Conservation (phyloP, 768 basidiomycete species). For the Podaxis pistillaris region DNA sequence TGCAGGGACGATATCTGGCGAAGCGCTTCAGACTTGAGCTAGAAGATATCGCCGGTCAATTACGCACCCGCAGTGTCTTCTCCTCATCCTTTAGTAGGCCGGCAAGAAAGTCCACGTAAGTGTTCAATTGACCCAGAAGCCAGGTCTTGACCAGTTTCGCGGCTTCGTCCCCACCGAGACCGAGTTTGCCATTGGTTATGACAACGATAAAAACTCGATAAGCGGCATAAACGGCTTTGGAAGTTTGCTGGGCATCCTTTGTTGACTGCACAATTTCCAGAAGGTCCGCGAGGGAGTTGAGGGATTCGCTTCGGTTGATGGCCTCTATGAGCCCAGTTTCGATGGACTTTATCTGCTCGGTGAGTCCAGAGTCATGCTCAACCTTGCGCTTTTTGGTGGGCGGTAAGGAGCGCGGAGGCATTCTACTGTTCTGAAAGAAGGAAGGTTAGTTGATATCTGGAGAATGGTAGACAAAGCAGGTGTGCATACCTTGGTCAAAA, state of each 20-base stretch:
- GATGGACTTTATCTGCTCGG: slow-evolving; percentile 38
- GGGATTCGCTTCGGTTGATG: slow-evolving; percentile 51
- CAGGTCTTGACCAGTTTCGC: slow-evolving; percentile 71
- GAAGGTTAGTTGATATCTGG: not conserved
- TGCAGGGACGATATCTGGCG: slow-evolving; percentile 65
- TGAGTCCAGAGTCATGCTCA: slow-evolving; percentile 27
- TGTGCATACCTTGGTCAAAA: slow-evolving; percentile 3
- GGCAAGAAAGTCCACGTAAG: slow-evolving; percentile 67
- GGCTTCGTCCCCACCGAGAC: slow-evolving; percentile 46
- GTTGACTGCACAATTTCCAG: slow-evolving; percentile 51
- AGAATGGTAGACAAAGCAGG: not conserved
- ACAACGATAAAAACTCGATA: slow-evolving; percentile 76
- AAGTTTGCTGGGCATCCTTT: slow-evolving; percentile 54
- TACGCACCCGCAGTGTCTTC: slow-evolving; percentile 64
- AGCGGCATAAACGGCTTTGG: slow-evolving; percentile 76
- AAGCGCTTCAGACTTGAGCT: not conserved
- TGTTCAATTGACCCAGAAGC: slow-evolving; percentile 73
- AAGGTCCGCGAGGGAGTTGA: slow-evolving; percentile 80
- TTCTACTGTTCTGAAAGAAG: not conserved
- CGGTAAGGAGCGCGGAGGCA: slow-evolving; percentile 43
- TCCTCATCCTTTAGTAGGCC: slow-evolving; percentile 79
- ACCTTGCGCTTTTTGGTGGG: slow-evolving; percentile 52
- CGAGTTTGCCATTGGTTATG: slow-evolving; percentile 57
- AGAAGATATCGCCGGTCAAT: not conserved
- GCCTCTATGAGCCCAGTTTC: slow-evolving; percentile 58